Percentiles rank a stretch among this genome's conserved stretches.
phyloP scores from a whole-genome alignment of 148 eudicot genomes.

The Dianthus caryophyllus region DNA sequence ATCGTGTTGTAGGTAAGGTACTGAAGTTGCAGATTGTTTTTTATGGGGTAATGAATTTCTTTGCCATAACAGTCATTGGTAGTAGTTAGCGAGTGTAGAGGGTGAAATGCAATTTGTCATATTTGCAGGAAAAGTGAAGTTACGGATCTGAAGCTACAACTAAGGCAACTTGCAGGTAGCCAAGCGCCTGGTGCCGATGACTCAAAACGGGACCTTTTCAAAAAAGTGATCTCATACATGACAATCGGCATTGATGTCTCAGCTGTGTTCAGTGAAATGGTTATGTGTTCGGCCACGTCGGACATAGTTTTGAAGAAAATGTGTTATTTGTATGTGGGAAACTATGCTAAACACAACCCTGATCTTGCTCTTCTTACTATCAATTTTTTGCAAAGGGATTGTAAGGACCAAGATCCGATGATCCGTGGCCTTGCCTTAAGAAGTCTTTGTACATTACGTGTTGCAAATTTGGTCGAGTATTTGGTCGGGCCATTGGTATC shows the following conservation, averaged over 20 bases:
- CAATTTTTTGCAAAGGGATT: conserved; percentile 90
- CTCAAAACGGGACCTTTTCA: conserved; percentile 80
- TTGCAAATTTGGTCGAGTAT: conserved; percentile 93
- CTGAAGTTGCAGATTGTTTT: neutral
- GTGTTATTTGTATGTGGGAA: conserved; percentile 95
- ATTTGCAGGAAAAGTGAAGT: conserved; percentile 87
- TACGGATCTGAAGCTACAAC: conserved; percentile 83
- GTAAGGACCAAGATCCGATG: conserved; percentile 97
- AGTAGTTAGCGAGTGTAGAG: conserved; percentile 7
- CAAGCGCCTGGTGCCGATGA: conserved; percentile 88
- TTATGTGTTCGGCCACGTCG: conserved; percentile 98
- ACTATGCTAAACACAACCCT: conserved; percentile 86
- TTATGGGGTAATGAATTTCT: neutral
- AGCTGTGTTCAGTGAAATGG: conserved; percentile 91
- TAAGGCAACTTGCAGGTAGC: conserved; percentile 89
- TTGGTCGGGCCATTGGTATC: conserved; percentile 79
- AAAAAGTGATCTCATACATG: conserved; percentile 98
- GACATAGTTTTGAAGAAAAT: conserved; percentile 96
- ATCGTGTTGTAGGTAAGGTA: no score
- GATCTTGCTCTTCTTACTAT: conserved; percentile 92
- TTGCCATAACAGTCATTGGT: neutral
- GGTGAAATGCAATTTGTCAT: conserved; percentile 6
- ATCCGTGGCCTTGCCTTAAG: conserved; percentile 95
- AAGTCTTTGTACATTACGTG: conserved; percentile 87
- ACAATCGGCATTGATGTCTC: conserved; percentile 95